Evolutionary conservation across 2,329 filamentous ascomycete species (phyloP).

Genomic region (Penicillium glabrum): DNA sequence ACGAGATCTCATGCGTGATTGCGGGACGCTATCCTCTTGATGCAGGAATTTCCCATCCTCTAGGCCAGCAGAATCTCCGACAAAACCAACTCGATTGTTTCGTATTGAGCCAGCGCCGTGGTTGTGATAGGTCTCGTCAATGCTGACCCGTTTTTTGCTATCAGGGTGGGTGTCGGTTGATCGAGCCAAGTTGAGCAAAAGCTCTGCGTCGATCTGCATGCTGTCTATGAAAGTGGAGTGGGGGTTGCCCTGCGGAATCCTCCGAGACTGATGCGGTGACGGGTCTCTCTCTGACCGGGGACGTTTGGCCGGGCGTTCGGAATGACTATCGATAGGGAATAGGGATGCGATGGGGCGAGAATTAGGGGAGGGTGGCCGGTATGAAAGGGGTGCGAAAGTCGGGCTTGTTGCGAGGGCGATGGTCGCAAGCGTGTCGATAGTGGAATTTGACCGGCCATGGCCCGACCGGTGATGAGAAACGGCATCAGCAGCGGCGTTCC

Average conservation of each 20-base stretch:
- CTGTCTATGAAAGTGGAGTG: slow-evolving; percentile 34
- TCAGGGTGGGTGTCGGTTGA: slow-evolving; percentile 35
- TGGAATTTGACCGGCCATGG: slow-evolving; percentile 47
- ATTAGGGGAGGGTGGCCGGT: slow-evolving; percentile 31
- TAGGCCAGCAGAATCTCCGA: slow-evolving; percentile 11
- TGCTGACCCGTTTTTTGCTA: slow-evolving; percentile 30
- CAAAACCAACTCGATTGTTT: slow-evolving; percentile 23
- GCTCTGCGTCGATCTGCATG: slow-evolving; percentile 50
- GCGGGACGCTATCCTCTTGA: slow-evolving; percentile 19
- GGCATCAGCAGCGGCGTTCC: slow-evolving; percentile 20
- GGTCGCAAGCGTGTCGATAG: slow-evolving; percentile 51
- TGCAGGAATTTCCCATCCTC: slow-evolving; percentile 19
- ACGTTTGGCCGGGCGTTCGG: slow-evolving; percentile 58
- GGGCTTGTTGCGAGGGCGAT: slow-evolving; percentile 52
- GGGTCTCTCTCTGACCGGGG: slow-evolving; percentile 59
- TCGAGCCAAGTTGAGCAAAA: slow-evolving; percentile 47
- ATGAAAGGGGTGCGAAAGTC: slow-evolving; percentile 39
- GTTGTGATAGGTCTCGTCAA: slow-evolving; percentile 32
- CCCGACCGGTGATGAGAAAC: slow-evolving; percentile 31
- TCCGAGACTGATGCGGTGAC: slow-evolving; percentile 39
- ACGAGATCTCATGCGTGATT: slow-evolving; percentile 41
- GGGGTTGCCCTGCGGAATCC: slow-evolving; percentile 3
- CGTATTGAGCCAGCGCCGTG: slow-evolving; percentile 22
- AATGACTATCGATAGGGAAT: slow-evolving; percentile 31
- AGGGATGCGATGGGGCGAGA: slow-evolving; percentile 25